These are phyloP conservation scores for Pleomassaria siparia DNA, from an alignment of 2,329 filamentous ascomycete species.

Conservation along the genomic window DNA sequence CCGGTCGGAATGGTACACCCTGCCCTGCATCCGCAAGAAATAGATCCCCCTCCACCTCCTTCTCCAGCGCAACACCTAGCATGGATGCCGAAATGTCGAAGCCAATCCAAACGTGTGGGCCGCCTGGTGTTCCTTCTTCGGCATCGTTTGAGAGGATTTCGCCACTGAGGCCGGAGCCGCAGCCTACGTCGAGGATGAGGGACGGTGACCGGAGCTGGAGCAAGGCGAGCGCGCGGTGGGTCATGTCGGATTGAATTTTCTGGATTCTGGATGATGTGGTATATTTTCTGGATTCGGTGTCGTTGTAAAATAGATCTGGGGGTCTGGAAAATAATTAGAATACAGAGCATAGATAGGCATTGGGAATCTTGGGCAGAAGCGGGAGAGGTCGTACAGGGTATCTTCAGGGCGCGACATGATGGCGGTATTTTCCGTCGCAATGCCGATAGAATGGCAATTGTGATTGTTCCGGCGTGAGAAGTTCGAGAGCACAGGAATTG, in stretches of 20 bases:
- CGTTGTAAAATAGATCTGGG: slow-evolving; percentile 97
- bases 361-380: slow-evolving; percentile 7
- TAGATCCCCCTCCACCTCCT: slow-evolving; percentile 92
- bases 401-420: slow-evolving; percentile 97
- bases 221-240: slow-evolving; percentile 85
- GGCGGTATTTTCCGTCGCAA: slow-evolving; percentile 24
- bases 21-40: slow-evolving; percentile 94
- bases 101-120: slow-evolving; percentile 93
- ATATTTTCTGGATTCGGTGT: slow-evolving; percentile 94
- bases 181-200: slow-evolving; percentile 93
- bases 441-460: not conserved
- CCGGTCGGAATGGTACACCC: slow-evolving; percentile 88
- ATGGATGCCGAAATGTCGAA: slow-evolving; percentile 68
- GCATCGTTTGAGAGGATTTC: slow-evolving; percentile 81
- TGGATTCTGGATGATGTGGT: slow-evolving; percentile 95
- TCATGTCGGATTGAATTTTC: slow-evolving; percentile 94
- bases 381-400: slow-evolving; percentile 65
- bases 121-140: slow-evolving; percentile 64
- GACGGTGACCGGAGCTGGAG: slow-evolving; percentile 79
- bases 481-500: not conserved
- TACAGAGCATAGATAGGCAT: slow-evolving; percentile 13
- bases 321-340: slow-evolving; percentile 60
- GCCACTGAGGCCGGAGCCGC: slow-evolving; percentile 89
- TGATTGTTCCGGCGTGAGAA: not conserved
- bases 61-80: slow-evolving; percentile 90